Evolutionary conservation across 768 basidiomycete genomes (phyloP).

Genomic region (Suillus lakei): DNA sequence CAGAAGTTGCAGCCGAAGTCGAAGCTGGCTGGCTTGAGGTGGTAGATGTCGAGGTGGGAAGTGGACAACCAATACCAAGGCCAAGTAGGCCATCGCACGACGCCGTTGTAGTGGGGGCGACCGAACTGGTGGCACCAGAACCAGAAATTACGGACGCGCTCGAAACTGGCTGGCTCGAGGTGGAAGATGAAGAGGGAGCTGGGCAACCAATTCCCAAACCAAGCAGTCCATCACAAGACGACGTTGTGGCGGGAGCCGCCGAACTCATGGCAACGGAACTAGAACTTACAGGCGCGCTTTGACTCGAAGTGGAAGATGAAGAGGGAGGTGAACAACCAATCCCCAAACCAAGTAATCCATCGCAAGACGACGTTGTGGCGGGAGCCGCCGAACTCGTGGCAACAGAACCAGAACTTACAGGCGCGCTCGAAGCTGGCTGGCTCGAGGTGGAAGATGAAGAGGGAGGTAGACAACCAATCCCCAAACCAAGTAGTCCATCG

Average conservation of each 20-base stretch:
- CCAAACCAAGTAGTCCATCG: constrained; percentile 17
- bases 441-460: constrained; percentile 14
- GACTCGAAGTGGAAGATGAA: not conserved
- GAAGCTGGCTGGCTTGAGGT: not conserved
- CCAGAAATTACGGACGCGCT: not conserved
- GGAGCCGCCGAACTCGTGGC: not conserved
- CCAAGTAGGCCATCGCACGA: constrained; percentile 21
- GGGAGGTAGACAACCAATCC: constrained; percentile 13
- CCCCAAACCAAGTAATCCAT: constrained; percentile 21
- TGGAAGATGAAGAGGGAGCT: constrained; percentile 9
- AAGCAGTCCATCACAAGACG: constrained; percentile 15
- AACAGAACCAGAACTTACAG: constrained; percentile 4
- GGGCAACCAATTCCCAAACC: constrained; percentile 23
- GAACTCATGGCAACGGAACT: not conserved
- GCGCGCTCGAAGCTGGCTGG: constrained; percentile 8
- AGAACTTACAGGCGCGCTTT: not conserved
- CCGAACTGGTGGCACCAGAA: constrained; percentile 4
- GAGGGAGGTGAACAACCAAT: constrained; percentile 9
- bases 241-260: constrained; percentile 2
- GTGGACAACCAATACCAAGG: constrained; percentile 22
- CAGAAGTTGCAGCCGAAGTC: not conserved
- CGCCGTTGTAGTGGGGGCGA: not conserved
- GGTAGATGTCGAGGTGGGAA: constrained; percentile 11
- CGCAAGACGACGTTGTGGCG: constrained; percentile 10
- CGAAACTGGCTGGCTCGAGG: not conserved